A percentile compares a stretch with the other conserved stretches of the same genome.
Evolutionary conservation across 2,329 filamentous ascomycete genomes (phyloP).

Genomic region (Stemphylium lycopersici): DNA sequence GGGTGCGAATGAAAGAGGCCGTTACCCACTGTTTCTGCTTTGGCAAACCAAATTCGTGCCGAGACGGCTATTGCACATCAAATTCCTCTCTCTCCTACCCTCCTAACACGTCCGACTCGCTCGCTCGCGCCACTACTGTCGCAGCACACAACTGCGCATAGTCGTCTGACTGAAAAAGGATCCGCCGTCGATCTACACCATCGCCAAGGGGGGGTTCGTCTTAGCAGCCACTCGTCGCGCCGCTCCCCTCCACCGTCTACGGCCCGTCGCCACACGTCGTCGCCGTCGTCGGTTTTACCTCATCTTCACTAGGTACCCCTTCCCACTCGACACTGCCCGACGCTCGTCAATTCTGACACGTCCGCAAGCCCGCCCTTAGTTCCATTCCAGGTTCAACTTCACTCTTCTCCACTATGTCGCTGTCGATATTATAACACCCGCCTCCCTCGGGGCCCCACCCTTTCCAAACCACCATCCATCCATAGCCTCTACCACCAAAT

Average conservation of each 20-base stretch:
- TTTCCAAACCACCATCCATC: constrained; percentile 18
- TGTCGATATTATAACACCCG: constrained; percentile 46
- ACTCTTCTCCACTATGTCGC: constrained; percentile 41
- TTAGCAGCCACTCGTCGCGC: constrained; percentile 11
- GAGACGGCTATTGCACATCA: constrained; percentile 26
- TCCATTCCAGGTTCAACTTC: constrained; percentile 40
- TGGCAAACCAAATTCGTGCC: constrained; percentile 11
- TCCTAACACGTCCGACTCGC: constrained; percentile 15
- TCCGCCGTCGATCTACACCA: constrained; percentile 16
- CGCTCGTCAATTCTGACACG: constrained; percentile 32
- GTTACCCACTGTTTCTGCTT: constrained; percentile 17
- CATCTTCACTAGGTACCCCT: constrained; percentile 42
- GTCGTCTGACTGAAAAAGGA: constrained; percentile 12
- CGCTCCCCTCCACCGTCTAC: constrained; percentile 28
- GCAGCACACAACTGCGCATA: constrained; percentile 18
- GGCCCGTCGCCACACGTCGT: constrained; percentile 42
- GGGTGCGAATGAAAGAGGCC: constrained; percentile 13
- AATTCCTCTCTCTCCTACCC: constrained; percentile 28
- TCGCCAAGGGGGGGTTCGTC: constrained; percentile 7
- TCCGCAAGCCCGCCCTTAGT: constrained; percentile 22
- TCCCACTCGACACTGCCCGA: constrained; percentile 27
- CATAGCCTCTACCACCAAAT: constrained; percentile 11
- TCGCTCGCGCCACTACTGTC: constrained; percentile 22
- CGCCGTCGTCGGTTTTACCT: constrained; percentile 41
- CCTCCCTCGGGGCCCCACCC: constrained; percentile 45